Base-by-base conservation (phyloP, 805 yeast genomes). In the Alloascoidea africana region DNA sequence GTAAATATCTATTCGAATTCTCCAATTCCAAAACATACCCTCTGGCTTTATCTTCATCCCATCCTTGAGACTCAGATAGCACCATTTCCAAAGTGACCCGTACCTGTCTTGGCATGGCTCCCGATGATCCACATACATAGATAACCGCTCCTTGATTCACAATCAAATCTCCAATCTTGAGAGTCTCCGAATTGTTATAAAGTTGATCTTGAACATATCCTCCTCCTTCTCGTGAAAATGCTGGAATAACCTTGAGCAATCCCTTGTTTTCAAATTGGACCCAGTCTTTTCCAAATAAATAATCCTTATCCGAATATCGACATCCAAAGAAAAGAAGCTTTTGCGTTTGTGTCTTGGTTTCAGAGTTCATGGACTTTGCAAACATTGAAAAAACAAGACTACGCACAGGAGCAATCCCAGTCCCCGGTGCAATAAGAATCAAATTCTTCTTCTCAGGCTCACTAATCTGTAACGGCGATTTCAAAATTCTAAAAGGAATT, bases 371-470 rank as follows among this genome's bases (percentile, higher is more conserved):
- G 39, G 0, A 43, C 42, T 5, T 39, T 32, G 4, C 47, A n/a
- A n/a, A n/a, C 45, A 3, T 44, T 27, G 14, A 54, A 33, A 70
- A 70, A 11, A 89, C 65, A 32, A 87, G 49, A 1, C 83, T 68
- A 48, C 84, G 71, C 68, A 89, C 74, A 2, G 98, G 98, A 0
- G 99, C 98, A 6, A 91, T 64, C 2, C 99, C 99, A 0, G 97
- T 93, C 3, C 98, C 99, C 0, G 98, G 94, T 1, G 89, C 79
- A 3, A 89, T 66, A 69, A 89, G 62, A 2, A 91, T 58, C 17
- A 81, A 57, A 8, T 8, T 8, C 0, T 94, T 81, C 2, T 42
- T 51, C 3, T 51, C 43, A 2, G 44, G 18, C 53, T 34, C 56
- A 5, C 36, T 52, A 11, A 68, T 58, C 32, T 55, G 55, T 34